Evolutionary conservation across 345 rosid species (phyloP), one percentile per base, ranked within the genome.

Genomic region (Gynandropsis gynandra): DNA sequence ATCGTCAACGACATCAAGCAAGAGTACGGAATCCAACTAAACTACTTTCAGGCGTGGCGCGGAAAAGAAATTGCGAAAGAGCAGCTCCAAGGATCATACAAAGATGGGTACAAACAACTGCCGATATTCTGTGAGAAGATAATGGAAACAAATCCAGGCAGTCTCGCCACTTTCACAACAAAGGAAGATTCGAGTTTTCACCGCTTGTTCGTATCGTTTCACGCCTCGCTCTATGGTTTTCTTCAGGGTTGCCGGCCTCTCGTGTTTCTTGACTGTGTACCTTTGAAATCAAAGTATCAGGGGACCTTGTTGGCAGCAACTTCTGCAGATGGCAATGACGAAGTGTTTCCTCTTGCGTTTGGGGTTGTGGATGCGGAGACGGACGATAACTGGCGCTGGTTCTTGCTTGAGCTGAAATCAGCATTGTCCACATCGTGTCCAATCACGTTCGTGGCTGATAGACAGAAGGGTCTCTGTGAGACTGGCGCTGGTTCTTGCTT

Each of bases 1-100:
- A 87, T 90, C 17, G 96, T 87, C 50, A 76, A 65, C 31, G 95
- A 90, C 58, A 80, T 90, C 52, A 83, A 87, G 63, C 78, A 80
- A 51, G 95, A 87, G 68, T 90, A 72, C 50, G 98, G 98, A 41
- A 82, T 90, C 50, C 85, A 90, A 56, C 66, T 90, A 20, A 87
- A 87, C 56, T 90, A 90, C 62, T 84, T 80, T 66, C 98, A 90
- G 72, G 96, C 96, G 8, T 90, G 96, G 95, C 87, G 96, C 8
- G 98, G 96, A 10, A 90, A 90, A 69, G 96, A 90, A 64, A 87
- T 90, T 4, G 98, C 98, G 0, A 90, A 78, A 67, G 96, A 86
- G 67, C 98, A 87, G 67, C 96, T 90, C 59, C 96, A 87, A 38
- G 98, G 98, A 51, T 90, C 96, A 2, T 84, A 74, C 70, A 90